Evolutionary conservation across 306 rosid species (phyloP).

Genomic region (Senna tora): DNA sequence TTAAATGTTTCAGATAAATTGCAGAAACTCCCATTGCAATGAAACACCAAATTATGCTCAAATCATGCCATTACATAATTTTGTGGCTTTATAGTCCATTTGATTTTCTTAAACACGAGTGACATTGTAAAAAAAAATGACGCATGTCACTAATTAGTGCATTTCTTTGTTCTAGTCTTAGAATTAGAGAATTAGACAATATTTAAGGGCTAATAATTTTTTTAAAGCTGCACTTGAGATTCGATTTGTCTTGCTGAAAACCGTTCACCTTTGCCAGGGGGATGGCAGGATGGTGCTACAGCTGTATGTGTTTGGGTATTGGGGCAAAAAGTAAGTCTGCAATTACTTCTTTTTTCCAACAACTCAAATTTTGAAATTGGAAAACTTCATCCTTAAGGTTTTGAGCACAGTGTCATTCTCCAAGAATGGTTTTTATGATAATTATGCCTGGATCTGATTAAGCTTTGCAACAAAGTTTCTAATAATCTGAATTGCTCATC

Average conservation of each 20-base stretch:
- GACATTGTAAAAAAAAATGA: not conserved
- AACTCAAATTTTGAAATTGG: not conserved
- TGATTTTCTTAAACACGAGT: slow-evolving; percentile 15
- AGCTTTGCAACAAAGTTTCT: not conserved
- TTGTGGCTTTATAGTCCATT: slow-evolving; percentile 12
- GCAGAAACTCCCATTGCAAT: not conserved
- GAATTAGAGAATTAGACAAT: not conserved
- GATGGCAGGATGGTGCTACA: slow-evolving; percentile 97
- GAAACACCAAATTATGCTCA: not conserved
- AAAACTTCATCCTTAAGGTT: not conserved
- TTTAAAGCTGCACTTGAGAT: slow-evolving; percentile 31
- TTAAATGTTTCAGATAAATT: not conserved
- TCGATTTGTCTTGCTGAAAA: slow-evolving; percentile 41
- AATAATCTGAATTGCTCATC: not conserved
- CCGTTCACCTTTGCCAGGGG: slow-evolving; percentile 56
- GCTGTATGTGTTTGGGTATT: slow-evolving; percentile 87
- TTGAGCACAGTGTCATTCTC: not conserved
- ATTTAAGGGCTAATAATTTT: slow-evolving; percentile 17
- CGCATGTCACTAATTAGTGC: not conserved
- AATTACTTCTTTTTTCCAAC: not conserved
- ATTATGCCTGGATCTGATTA: not conserved
- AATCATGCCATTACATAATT: not conserved
- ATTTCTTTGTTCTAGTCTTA: slow-evolving; percentile 6
- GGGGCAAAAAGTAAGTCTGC: slow-evolving; percentile 71
- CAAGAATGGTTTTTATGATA: not conserved